Evolutionary conservation across 2,329 filamentous ascomycete species (phyloP), one percentile per base, ranked within the genome.

Genomic region (Cordyceps farinosa): DNA sequence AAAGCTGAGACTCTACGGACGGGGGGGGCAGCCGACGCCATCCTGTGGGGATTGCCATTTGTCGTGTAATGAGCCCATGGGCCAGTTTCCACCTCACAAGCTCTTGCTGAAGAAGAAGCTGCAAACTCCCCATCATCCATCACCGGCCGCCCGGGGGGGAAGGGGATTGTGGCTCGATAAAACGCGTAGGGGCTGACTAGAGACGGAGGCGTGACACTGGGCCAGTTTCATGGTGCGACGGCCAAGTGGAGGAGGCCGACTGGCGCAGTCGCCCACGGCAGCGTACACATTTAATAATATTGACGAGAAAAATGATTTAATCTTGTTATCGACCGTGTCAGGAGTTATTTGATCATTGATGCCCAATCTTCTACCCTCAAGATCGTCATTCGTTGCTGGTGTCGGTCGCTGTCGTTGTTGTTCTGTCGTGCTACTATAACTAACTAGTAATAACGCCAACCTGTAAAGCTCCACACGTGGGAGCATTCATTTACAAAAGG

Each of bases 141-240:
- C 13, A 15, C 17, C 30, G 13, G n/a, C 22, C 22, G 1, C 22
- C 22, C 22, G 22, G 22, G 22, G 22, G 22, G 22, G 22, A 22
- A 22, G 40, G 44, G 38, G 38, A 6, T 36, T 7, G 29, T 27
- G 32, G 22, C 9, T 17, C 3, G 29, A 50, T 45, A 50, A 51
- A 59, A 59, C 55, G 27, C 4, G n/a, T 51, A 60, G 56, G 59
- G 59, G 42, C 30, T 15, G 22, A 38, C 50, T 55, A 51, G 59
- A 62, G 59, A 62, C 51, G 59, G 57, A 48, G 59, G 29, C 51
- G 52, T 50, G 59, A 55, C 52, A 22, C 50, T 55, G 51, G 59
- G 42, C 59, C 40, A 40, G 59, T 62, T 62, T 62, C 59, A 62
- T 54, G 51, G 38, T 62, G 59, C 51, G 59, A 62, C 59, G 44